Base-by-base conservation (phyloP, 2,329 filamentous ascomycete genomes). In the Fusarium veterinarium region DNA sequence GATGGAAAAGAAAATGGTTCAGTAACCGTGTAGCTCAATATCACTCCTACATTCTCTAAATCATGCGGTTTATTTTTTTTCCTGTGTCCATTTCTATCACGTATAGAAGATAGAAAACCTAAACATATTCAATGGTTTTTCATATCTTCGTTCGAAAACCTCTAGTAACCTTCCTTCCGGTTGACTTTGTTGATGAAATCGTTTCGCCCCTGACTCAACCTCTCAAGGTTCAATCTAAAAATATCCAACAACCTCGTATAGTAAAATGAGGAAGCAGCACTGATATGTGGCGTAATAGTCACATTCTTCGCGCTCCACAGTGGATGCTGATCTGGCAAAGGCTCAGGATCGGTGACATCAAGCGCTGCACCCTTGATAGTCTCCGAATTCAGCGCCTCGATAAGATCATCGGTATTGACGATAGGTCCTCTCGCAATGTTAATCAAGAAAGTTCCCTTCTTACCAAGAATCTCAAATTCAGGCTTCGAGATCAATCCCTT, bases 261-360 rank as follows among this genome's bases (percentile, higher is more conserved):
- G 55, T 87, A 87, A 13, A 78, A 77, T 2, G 78, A 81, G 12
- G 84, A 85, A 10, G 69, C 71, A 1, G 83, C 84, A 55, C 85
- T 86, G 16, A 87, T 78, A 68, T 88, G 86, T 20, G 86, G 86
- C 28, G 86, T 87, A 49, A 95, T 87, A 57, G 92, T 87, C 20
- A 92, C 84, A 79, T 95, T 94, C 67, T 89, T 88, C 19, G 91
- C 84, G 31, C 84, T 86, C 93, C 93, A 95, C 56, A 95, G 81
- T 70, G 89, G 87, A 77, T 93, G 89, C 8, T 91, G 88, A 5
- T 85, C 81, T 0, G 92, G 92, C 70, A 95, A 79, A 1, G 93
- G 93, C 80, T 95, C 93, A 0, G 93, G 93, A 67, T 95, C 92
- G 4, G 93, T 92, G 2, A 95, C 93, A 78, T 95, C 93, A 44